Conservation (phyloP, 1,139 yeast genomes). For the Blastobotrys raffinosifermentans region DNA sequence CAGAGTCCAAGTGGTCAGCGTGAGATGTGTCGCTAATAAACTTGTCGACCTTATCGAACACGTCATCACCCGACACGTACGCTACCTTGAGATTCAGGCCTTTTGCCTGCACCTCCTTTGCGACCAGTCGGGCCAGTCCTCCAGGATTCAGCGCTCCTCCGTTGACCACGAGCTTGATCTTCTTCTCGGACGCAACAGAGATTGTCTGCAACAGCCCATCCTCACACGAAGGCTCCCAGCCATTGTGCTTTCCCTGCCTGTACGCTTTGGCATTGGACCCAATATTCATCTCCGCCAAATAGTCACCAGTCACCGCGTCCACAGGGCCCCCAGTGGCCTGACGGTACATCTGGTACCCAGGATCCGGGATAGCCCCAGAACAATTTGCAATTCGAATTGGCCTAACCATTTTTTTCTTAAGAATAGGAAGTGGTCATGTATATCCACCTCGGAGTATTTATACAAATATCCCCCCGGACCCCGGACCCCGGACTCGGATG, state of each 20-base stretch:
- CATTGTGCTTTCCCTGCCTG: slow-evolving; percentile 1
- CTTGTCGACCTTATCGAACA: slow-evolving; percentile 8
- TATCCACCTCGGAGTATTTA: no score
- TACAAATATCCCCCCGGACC: no score
- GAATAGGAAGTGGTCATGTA: no score
- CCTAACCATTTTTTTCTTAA: no score
- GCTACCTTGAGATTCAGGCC: slow-evolving; percentile 18
- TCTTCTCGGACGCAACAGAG: neutral
- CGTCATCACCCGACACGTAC: slow-evolving; percentile 20
- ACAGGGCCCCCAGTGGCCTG: slow-evolving; percentile 7
- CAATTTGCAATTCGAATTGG: slow-evolving; percentile 5
- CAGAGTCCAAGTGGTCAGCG: slow-evolving; percentile 17
- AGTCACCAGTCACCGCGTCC: slow-evolving; percentile 24
- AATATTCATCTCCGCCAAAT: slow-evolving; percentile 22
- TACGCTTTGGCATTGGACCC: slow-evolving; percentile 4
- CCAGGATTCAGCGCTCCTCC: slow-evolving; percentile 5
- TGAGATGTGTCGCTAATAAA: neutral
- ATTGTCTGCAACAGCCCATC: slow-evolving; percentile 5
- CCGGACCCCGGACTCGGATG: no score
- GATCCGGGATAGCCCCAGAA: slow-evolving; percentile 5
- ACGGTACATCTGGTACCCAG: slow-evolving; percentile 16
- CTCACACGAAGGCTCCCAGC: slow-evolving; percentile 6
- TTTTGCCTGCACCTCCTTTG: slow-evolving; percentile 7
- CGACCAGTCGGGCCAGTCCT: slow-evolving; percentile 15
- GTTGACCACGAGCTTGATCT: slow-evolving; percentile 4